Evolutionary conservation across 164 flowering plant species (phyloP).

Genomic region (Buxus sempervirens): DNA sequence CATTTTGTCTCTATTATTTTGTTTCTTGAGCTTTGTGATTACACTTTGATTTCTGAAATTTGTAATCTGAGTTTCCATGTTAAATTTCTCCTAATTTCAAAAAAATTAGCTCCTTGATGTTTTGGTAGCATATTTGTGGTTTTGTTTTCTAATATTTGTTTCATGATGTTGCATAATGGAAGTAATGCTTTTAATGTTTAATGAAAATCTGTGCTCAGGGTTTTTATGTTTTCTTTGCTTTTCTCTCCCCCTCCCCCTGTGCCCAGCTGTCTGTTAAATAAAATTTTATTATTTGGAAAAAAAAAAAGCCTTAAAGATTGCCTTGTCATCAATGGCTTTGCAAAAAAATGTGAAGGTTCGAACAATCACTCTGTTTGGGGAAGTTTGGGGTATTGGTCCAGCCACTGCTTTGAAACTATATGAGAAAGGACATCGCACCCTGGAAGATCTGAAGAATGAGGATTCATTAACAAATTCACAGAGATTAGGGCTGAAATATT

Average conservation of each 20-base stretch:
- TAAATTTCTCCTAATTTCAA: background rate
- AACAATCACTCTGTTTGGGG: slow-evolving; percentile 78
- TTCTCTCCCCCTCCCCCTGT: no score
- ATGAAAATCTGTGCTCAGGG: background rate
- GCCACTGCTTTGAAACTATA: slow-evolving; percentile 89
- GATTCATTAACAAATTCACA: slow-evolving; percentile 74
- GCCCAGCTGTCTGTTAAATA: no score
- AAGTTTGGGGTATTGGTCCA: slow-evolving; percentile 98
- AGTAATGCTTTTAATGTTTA: no score
- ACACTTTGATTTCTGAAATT: background rate
- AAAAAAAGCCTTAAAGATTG: background rate
- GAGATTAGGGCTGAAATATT: slow-evolving; percentile 76
- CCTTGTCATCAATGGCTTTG: background rate
- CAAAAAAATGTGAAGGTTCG: slow-evolving; percentile 45
- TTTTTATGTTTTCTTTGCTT: no score
- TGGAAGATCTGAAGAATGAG: slow-evolving; percentile 74
- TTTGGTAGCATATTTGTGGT: background rate
- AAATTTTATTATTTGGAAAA: no score
- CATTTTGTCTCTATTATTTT: background rate
- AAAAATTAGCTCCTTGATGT: background rate
- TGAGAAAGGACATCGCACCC: slow-evolving; percentile 82
- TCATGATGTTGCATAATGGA: background rate
- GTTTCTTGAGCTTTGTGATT: background rate
- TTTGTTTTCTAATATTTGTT: no score
- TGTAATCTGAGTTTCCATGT: background rate